A percentile compares a stretch with the other conserved stretches of the same genome.
Evolutionary conservation across 2,329 filamentous ascomycete genomes (phyloP).

Genomic region (Thermothelomyces thermophilus): DNA sequence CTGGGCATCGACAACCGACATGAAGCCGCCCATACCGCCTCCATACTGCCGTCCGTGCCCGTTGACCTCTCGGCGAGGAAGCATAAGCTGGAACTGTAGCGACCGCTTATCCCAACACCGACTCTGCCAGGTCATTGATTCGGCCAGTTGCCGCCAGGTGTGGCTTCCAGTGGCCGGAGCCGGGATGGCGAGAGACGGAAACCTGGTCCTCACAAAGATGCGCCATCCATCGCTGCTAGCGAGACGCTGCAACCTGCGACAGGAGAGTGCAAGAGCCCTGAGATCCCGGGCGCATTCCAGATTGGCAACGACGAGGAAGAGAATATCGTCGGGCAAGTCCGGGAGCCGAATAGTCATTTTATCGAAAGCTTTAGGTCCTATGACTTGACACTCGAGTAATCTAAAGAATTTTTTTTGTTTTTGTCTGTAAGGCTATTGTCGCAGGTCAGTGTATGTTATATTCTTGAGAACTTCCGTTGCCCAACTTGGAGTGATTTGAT

Average conservation of each 20-base stretch:
- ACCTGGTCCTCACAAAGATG: slow-evolving; percentile 41
- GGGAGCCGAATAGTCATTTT: slow-evolving; percentile 29
- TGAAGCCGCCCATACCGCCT: slow-evolving; percentile 36
- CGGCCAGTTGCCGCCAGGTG: slow-evolving; percentile 36
- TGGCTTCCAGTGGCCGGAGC: slow-evolving; percentile 23
- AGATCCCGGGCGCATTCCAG: slow-evolving; percentile 45
- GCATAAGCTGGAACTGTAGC: slow-evolving; percentile 33
- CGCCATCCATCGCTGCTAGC: slow-evolving; percentile 40
- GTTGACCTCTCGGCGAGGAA: slow-evolving; percentile 18
- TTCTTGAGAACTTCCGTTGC: too few relatives aligned
- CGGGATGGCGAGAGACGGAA: slow-evolving; percentile 34
- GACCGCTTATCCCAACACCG: slow-evolving; percentile 47
- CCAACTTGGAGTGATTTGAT: too few relatives aligned
- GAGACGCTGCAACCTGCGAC: slow-evolving; percentile 34
- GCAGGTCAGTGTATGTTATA: too few relatives aligned
- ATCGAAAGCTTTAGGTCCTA: background rate
- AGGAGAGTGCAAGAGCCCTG: slow-evolving; percentile 36
- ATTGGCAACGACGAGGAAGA: slow-evolving; percentile 42
- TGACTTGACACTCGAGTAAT: background rate
- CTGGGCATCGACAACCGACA: slow-evolving; percentile 42
- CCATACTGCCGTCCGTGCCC: slow-evolving; percentile 20
- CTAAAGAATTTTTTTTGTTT: background rate
- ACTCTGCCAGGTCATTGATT: slow-evolving; percentile 43
- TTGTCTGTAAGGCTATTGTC: background rate
- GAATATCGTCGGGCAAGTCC: slow-evolving; percentile 43